Percentiles rank a stretch among this genome's conserved stretches.
These are phyloP conservation scores for Candida gigantensis DNA, from an alignment of 1,139 yeast genomes.

Conservation along the genomic window DNA sequence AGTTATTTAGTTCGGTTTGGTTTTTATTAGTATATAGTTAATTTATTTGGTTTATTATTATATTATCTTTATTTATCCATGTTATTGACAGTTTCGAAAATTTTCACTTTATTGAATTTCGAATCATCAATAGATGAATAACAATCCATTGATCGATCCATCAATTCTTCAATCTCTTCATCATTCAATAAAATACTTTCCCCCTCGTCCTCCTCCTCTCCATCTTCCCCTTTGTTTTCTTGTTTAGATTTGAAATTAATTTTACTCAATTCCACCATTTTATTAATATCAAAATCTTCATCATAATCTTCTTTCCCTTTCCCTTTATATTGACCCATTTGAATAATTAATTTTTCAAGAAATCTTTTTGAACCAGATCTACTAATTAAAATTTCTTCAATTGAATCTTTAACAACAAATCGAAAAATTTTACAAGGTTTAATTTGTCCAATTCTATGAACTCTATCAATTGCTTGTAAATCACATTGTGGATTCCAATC, in stretches of 20 bases:
- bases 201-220: constrained; percentile 6
- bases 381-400: constrained; percentile 78
- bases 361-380: constrained; percentile 78
- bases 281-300: constrained; percentile 25
- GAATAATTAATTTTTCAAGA: constrained; percentile 80
- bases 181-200: constrained; percentile 19
- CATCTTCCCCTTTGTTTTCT: constrained; percentile 9
- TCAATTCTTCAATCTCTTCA: constrained; percentile 52
- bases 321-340: constrained; percentile 75
- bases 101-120: constrained; percentile 43
- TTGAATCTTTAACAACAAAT: constrained; percentile 71
- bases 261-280: constrained; percentile 34
- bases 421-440: constrained; percentile 82
- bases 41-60: background rate
- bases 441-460: constrained; percentile 88
- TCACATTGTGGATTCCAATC: constrained; percentile 99
- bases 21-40: constrained; percentile 1
- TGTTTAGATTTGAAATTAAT: constrained; percentile 15
- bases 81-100: constrained; percentile 54
- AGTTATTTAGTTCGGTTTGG: too few relatives aligned
- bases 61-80: constrained; percentile 23
- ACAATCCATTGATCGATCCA: constrained; percentile 53
- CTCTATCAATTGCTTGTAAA: constrained; percentile 93
- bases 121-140: constrained; percentile 30
- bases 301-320: constrained; percentile 21